phyloP scores from a whole-genome alignment of 805 yeast genomes.

The Candida ipomoeae region DNA sequence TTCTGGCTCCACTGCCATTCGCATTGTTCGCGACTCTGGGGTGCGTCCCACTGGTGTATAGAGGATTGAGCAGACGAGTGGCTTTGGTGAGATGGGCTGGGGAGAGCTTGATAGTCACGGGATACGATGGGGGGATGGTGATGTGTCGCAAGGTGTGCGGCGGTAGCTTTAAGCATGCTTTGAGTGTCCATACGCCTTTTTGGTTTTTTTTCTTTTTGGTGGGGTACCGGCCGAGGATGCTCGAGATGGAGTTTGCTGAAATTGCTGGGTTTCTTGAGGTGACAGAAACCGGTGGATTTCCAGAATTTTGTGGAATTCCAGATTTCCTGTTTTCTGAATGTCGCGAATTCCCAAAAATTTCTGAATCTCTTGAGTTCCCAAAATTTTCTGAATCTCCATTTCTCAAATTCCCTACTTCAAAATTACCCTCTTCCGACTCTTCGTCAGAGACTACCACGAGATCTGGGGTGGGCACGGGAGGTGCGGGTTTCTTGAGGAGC shows the following conservation, averaged over 20 bases:
- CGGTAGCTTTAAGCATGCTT: slow-evolving; percentile 18
- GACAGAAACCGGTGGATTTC: no score
- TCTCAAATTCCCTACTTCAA: no score
- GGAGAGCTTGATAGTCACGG: slow-evolving; percentile 14
- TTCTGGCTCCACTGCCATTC: no score
- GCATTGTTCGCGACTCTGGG: no score
- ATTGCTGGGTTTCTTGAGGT: no score
- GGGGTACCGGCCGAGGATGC: slow-evolving; percentile 1
- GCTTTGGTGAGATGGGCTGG: slow-evolving; percentile 7
- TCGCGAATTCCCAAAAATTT: no score
- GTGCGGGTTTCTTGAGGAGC: slow-evolving; percentile 8
- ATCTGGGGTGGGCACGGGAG: not conserved
- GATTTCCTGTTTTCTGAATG: no score
- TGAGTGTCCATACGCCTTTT: slow-evolving; percentile 15
- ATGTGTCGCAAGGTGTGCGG: slow-evolving; percentile 10
- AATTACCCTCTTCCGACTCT: no score
- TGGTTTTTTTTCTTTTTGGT: slow-evolving; percentile 8
- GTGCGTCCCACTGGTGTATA: slow-evolving; percentile 12
- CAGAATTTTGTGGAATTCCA: no score
- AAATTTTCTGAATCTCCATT: no score
- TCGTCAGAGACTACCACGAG: not conserved
- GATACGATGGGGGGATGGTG: not conserved
- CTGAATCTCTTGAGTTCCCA: no score
- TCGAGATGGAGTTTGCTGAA: not conserved
- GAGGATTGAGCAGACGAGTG: slow-evolving; percentile 11